A percentile compares a stretch with the other conserved stretches of the same genome.
Evolutionary conservation across 176 grass and related monocot species (phyloP).

Genomic region (Dendrocalamus sinicus): DNA sequence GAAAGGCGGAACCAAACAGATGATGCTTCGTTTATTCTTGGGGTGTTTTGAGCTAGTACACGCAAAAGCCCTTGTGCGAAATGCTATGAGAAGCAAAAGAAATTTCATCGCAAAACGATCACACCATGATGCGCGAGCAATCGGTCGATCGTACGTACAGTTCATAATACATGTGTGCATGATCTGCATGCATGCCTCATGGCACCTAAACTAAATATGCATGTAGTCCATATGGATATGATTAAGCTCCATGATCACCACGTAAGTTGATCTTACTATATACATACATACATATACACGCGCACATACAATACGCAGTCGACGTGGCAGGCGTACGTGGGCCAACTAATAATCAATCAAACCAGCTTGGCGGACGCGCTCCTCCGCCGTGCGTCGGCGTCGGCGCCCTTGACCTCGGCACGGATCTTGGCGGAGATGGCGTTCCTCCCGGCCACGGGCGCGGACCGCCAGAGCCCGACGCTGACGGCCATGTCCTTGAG

Average conservation of each 20-base stretch:
- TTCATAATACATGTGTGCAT: neutral
- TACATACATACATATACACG: neutral
- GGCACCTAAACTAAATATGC: no score
- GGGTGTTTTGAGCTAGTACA: neutral
- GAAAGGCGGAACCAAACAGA: neutral
- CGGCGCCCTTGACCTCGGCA: conserved; percentile 55
- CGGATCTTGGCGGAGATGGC: conserved; percentile 77
- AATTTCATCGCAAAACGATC: neutral
- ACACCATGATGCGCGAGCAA: neutral
- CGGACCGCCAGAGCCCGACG: conserved; percentile 56
- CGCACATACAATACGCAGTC: neutral
- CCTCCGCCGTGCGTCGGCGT: conserved; percentile 33
- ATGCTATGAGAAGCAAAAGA: neutral
- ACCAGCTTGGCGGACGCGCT: conserved; percentile 60
- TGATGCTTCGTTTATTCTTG: neutral
- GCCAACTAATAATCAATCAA: neutral
- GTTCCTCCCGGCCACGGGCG: conserved; percentile 61
- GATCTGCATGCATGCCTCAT: neutral
- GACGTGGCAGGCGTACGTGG: conserved; percentile 11
- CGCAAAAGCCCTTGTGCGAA: neutral
- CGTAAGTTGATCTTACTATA: neutral
- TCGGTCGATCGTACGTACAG: neutral
- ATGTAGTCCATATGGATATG: neutral
- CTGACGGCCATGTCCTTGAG: conserved; percentile 90
- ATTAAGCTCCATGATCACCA: conserved; percentile 26